phyloP scores from a whole-genome alignment of 306 rosid genomes.

The Castanea sativa region DNA sequence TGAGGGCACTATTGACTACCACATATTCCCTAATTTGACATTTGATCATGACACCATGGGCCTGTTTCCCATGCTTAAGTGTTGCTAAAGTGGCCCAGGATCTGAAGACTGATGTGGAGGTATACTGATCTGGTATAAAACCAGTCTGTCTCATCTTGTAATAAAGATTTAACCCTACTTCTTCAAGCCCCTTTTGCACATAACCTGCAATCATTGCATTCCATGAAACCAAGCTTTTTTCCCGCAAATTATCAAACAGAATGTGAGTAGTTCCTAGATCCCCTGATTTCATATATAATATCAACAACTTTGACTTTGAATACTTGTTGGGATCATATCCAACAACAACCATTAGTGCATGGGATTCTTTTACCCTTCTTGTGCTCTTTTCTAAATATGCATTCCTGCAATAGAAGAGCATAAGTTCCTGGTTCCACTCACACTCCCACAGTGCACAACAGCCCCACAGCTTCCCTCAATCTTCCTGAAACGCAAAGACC shows the following conservation, averaged over 20 bases:
- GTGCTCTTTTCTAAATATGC: constrained; percentile 63
- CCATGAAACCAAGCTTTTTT: constrained; percentile 62
- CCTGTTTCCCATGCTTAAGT: constrained; percentile 66
- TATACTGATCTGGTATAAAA: constrained; percentile 66
- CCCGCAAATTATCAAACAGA: constrained; percentile 43
- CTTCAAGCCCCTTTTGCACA: constrained; percentile 56
- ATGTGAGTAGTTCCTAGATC: constrained; percentile 46
- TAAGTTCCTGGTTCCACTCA: constrained; percentile 42
- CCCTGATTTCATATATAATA: constrained; percentile 65
- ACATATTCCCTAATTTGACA: constrained; percentile 57
- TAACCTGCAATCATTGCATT: constrained; percentile 61
- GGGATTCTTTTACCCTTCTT: constrained; percentile 56
- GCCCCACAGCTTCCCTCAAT: constrained; percentile 50
- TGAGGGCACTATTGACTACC: constrained; percentile 59
- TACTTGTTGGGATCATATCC: constrained; percentile 56
- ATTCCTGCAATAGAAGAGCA: constrained; percentile 76
- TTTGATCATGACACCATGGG: constrained; percentile 58
- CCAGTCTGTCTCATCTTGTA: constrained; percentile 63
- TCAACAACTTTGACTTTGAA: constrained; percentile 56
- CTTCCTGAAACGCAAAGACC: constrained; percentile 63
- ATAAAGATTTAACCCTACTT: constrained; percentile 54
- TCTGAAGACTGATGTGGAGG: constrained; percentile 70
- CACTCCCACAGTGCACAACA: constrained; percentile 45
- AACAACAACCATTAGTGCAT: constrained; percentile 55
- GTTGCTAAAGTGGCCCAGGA: constrained; percentile 73